phyloP scores from a whole-genome alignment of 1,139 yeast species.

The Pichia cactophila region DNA sequence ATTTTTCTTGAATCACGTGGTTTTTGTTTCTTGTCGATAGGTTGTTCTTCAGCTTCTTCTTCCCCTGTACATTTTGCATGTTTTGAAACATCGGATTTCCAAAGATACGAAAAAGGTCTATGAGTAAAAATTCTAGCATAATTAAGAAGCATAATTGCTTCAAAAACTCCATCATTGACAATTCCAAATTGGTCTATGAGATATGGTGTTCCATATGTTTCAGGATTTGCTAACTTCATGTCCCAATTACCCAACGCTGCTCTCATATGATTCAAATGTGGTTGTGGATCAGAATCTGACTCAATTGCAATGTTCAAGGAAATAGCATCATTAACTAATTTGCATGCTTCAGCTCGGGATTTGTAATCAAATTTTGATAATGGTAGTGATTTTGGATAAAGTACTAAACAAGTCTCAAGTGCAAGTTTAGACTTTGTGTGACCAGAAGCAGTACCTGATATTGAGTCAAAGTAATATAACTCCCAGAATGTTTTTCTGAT shows the following conservation, averaged over 20 bases:
- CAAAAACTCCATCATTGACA: slow-evolving; percentile 46
- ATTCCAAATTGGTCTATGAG: slow-evolving; percentile 34
- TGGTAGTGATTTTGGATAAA: slow-evolving; percentile 33
- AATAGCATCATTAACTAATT: slow-evolving; percentile 41
- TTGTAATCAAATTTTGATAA: slow-evolving; percentile 36
- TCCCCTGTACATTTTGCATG: slow-evolving; percentile 34
- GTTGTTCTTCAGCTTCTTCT: slow-evolving; percentile 17
- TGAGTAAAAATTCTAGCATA: slow-evolving; percentile 46
- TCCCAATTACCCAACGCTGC: slow-evolving; percentile 45
- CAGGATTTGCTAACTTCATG: slow-evolving; percentile 38
- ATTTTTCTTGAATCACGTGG: slow-evolving; percentile 35
- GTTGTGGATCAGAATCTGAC: slow-evolving; percentile 31
- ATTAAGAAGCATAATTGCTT: slow-evolving; percentile 37
- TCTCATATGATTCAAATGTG: slow-evolving; percentile 32
- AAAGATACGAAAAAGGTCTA: slow-evolving; percentile 42
- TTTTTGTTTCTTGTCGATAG: slow-evolving; percentile 16
- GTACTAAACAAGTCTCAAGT: slow-evolving; percentile 27
- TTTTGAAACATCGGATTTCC: slow-evolving; percentile 42
- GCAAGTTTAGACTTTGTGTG: slow-evolving; percentile 36
- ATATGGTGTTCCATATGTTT: slow-evolving; percentile 35
- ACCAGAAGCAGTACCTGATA: slow-evolving; percentile 48
- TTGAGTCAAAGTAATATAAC: slow-evolving; percentile 39
- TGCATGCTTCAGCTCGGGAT: slow-evolving; percentile 40
- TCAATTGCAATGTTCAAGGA: slow-evolving; percentile 38
- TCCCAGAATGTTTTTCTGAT: slow-evolving; percentile 44